phyloP scores from a whole-genome alignment of 495 filamentous ascomycete genomes.

The Aspergillus carlsbadensis region DNA sequence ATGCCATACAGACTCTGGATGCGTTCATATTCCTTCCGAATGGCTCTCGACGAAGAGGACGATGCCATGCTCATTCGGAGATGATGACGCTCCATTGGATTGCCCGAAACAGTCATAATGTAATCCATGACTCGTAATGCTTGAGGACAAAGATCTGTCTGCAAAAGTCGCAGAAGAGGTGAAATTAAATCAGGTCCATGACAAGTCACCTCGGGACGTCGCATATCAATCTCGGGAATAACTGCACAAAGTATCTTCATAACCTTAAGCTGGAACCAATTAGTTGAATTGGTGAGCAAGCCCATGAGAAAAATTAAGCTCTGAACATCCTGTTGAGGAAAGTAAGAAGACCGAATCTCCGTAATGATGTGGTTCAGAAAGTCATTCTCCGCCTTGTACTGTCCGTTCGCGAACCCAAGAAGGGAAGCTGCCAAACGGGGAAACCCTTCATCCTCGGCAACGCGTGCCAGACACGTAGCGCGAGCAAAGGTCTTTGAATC shows the following conservation, averaged over 20 bases:
- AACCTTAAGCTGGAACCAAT: slow-evolving; percentile 88
- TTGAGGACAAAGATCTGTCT: slow-evolving; percentile 90
- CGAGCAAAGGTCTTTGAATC: slow-evolving; percentile 55
- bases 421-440: slow-evolving; percentile 53
- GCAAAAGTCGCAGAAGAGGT: slow-evolving; percentile 82
- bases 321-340: slow-evolving; percentile 79
- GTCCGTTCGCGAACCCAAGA: slow-evolving; percentile 64
- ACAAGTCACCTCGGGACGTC: slow-evolving; percentile 80
- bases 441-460: slow-evolving; percentile 65
- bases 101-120: slow-evolving; percentile 90
- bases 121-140: slow-evolving; percentile 89
- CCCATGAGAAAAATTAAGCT: slow-evolving; percentile 90
- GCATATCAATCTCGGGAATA: slow-evolving; percentile 91
- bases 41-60: slow-evolving; percentile 71
- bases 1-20: slow-evolving; percentile 95
- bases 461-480: slow-evolving; percentile 66
- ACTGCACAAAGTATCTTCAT: slow-evolving; percentile 86
- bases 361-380: slow-evolving; percentile 74
- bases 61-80: slow-evolving; percentile 94
- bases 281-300: slow-evolving; percentile 79
- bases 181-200: slow-evolving; percentile 96
- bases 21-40: slow-evolving; percentile 90
- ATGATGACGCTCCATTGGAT: slow-evolving; percentile 89
- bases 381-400: slow-evolving; percentile 69
- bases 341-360: slow-evolving; percentile 75